phyloP scores from a whole-genome alignment of 441 rosid species.

The Gossypium davidsonii region DNA sequence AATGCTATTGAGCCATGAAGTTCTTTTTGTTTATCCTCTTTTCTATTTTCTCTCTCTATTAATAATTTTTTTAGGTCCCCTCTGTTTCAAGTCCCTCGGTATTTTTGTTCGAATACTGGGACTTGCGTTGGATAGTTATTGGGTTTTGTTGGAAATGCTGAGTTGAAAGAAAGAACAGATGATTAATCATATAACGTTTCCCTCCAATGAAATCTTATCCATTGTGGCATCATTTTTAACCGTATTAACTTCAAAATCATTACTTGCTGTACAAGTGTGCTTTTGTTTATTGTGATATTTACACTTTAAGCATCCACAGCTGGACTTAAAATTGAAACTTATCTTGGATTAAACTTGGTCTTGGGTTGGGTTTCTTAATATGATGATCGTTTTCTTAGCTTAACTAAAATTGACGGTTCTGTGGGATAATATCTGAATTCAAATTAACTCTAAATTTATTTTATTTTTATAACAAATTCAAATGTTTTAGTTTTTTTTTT shows the following conservation, averaged over 20 bases:
- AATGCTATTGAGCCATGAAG: conserved; percentile 36
- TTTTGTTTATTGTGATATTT: not conserved
- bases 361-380: not conserved
- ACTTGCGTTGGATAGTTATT: not conserved
- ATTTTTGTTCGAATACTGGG: not conserved
- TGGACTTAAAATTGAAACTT: not conserved
- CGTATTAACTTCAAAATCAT: not conserved
- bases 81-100: not conserved
- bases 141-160: not conserved
- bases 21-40: not conserved
- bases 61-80: not conserved
- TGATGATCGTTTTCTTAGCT: not conserved
- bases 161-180: not conserved
- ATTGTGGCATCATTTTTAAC: not conserved
- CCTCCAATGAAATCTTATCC: not conserved
- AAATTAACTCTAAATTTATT: too few species aligned
- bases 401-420: too few species aligned
- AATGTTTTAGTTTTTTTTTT: too few species aligned
- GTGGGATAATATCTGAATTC: too few species aligned
- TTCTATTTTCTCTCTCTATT: not conserved
- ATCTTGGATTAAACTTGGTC: not conserved
- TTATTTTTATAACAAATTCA: too few species aligned
- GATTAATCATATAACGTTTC: not conserved
- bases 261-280: not conserved
- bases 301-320: not conserved